A percentile compares a stretch with the other conserved stretches of the same genome.
These are phyloP conservation scores for Arthroderma uncinatum DNA, from an alignment of 2,329 filamentous ascomycete species.

Conservation along the genomic window DNA sequence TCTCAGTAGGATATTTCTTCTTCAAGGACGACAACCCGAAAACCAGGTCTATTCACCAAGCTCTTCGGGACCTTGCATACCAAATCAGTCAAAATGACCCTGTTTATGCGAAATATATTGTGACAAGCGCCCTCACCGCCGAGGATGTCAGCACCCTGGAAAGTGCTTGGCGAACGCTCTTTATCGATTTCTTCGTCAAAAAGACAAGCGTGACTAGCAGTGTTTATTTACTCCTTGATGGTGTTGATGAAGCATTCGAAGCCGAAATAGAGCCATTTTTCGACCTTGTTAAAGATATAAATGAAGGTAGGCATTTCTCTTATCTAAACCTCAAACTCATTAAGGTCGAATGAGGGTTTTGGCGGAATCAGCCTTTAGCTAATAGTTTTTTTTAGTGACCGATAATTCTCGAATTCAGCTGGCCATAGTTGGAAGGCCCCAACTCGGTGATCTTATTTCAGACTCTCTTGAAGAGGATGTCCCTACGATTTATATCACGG, in stretches of 20 bases:
- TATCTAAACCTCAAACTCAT: background rate
- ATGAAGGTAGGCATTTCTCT: conserved; percentile 5
- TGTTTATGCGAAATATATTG: conserved; percentile 35
- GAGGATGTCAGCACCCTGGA: conserved; percentile 37
- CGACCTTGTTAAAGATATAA: conserved; percentile 24
- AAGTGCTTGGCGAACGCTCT: conserved; percentile 36
- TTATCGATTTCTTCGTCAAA: conserved; percentile 31
- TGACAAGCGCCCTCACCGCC: conserved; percentile 24
- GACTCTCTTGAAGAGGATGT: conserved; percentile 16
- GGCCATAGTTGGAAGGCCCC: conserved; percentile 35
- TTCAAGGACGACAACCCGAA: conserved; percentile 35
- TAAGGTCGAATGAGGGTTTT: background rate
- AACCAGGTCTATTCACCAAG: conserved; percentile 37
- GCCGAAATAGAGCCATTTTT: conserved; percentile 32
- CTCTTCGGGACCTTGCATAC: conserved; percentile 38
- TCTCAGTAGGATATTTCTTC: conserved; percentile 37
- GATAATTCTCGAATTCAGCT: conserved; percentile 25
- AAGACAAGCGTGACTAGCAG: conserved; percentile 24
- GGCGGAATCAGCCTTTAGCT: background rate
- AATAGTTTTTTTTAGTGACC: background rate
- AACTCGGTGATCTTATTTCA: conserved; percentile 31
- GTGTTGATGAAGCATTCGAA: conserved; percentile 37
- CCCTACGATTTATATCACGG: conserved; percentile 35
- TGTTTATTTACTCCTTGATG: conserved; percentile 39
- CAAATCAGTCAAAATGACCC: conserved; percentile 39